Base-by-base conservation (phyloP, 2,329 filamentous ascomycete genomes). In the Hypocreales sp. region DNA sequence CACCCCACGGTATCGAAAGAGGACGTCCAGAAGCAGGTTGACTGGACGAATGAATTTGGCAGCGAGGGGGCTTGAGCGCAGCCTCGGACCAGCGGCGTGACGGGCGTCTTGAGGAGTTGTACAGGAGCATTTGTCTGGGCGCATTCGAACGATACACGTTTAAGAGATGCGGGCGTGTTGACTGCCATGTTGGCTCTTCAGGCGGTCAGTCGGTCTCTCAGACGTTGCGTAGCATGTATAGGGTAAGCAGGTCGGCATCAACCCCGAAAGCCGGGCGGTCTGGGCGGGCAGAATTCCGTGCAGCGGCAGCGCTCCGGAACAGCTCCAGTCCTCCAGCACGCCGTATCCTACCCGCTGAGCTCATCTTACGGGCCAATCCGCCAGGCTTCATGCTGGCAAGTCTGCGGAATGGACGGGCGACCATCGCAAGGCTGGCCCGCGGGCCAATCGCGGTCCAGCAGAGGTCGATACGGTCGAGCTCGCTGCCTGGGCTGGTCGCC, bases 41-140 rank as follows among this genome's bases (percentile, higher is more conserved):
- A 94, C 24, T 98, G 90, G 90, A 98, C 90, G 8, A 70, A 78
- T 44, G 86, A 95, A 56, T 95, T 95, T 56, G 87, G 87, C 31
- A 92, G 83, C 48, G 87, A 94, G 51, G 87, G 87, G 12, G 61
- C 64, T 39, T 68, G 39, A 48, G 25, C 15, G 16, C n/a, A 20
- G 22, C 12, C 15, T 18, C 2, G 10, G 12, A 28, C 25, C 28
- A 30, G 32, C 12, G 33, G 32, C 27, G 34, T 35, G 28, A 32
- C 29, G 32, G 45, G 45, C 44, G 44, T 45, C 39, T 36, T 34
- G 25, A 32, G 45, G 45, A 47, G 44, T 46, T 46, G n/a, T n/a
- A n/a, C n/a, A n/a, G n/a, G n/a, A n/a, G n/a, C n/a, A n/a, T n/a
- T n/a, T n/a, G n/a, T n/a, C n/a, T n/a, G n/a, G n/a, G n/a, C n/a